Evolutionary conservation across 2,329 filamentous ascomycete genomes (phyloP).

Genomic region (Tricladium varicosporioides): DNA sequence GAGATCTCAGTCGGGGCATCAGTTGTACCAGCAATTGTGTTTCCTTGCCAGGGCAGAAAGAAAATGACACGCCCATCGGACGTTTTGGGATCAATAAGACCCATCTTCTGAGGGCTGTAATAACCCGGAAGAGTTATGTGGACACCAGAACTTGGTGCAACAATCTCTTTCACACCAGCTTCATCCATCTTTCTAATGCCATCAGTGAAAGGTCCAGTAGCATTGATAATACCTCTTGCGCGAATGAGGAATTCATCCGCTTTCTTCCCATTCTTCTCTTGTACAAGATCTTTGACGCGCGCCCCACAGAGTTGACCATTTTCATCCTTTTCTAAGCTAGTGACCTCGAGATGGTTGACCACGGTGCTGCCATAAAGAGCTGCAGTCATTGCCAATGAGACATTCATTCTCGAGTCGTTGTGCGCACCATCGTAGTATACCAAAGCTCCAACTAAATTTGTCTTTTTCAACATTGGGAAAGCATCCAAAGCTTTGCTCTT

Average conservation of each 20-base stretch:
- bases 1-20: constrained; percentile 74
- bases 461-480: constrained; percentile 84
- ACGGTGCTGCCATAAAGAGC: constrained; percentile 83
- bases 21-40: constrained; percentile 87
- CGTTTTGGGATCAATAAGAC: constrained; percentile 80
- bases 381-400: constrained; percentile 83
- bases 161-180: constrained; percentile 68
- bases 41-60: constrained; percentile 91
- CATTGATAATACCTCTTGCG: constrained; percentile 82
- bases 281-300: constrained; percentile 66
- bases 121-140: constrained; percentile 86
- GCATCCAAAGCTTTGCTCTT: constrained; percentile 82
- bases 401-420: constrained; percentile 91
- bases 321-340: constrained; percentile 69
- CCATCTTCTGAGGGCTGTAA: constrained; percentile 83
- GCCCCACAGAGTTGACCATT: constrained; percentile 73
- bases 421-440: constrained; percentile 93
- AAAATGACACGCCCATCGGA: constrained; percentile 90
- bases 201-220: constrained; percentile 85
- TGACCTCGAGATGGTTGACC: constrained; percentile 82
- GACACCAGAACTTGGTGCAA: constrained; percentile 80
- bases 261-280: constrained; percentile 61
- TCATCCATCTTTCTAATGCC: constrained; percentile 85
- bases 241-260: constrained; percentile 66
- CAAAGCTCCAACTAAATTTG: constrained; percentile 74